Percentiles rank a stretch among this genome's conserved stretches.
These are phyloP conservation scores for Suhomyces wounanorum DNA, from an alignment of 1,139 yeast species.

Conservation along the genomic window DNA sequence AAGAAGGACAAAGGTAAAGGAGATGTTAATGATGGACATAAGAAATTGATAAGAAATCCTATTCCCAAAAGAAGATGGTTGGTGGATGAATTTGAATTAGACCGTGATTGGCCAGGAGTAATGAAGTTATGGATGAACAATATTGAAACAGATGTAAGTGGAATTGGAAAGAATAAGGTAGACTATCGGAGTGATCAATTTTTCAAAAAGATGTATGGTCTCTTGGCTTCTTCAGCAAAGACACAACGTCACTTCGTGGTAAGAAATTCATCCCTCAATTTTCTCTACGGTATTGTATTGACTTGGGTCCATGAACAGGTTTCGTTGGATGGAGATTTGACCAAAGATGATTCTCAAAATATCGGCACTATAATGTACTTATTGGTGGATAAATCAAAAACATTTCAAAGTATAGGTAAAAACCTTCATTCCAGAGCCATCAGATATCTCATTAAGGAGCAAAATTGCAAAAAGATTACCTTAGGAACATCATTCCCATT, in stretches of 20 bases:
- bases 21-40: not conserved
- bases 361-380: constrained; percentile 52
- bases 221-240: constrained; percentile 29
- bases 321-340: constrained; percentile 21
- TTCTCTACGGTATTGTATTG: constrained; percentile 57
- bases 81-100: constrained; percentile 57
- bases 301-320: constrained; percentile 52
- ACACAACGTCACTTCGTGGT: constrained; percentile 58
- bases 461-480: constrained; percentile 42
- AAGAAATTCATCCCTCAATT: constrained; percentile 58
- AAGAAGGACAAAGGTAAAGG: constrained; percentile 17
- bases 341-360: constrained; percentile 19
- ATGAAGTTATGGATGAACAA: constrained; percentile 43
- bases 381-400: constrained; percentile 57
- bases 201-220: constrained; percentile 33
- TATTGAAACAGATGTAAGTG: constrained; percentile 18
- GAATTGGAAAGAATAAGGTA: constrained; percentile 17
- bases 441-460: constrained; percentile 50
- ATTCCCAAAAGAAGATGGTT: constrained; percentile 55
- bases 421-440: constrained; percentile 59
- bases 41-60: constrained; percentile 16
- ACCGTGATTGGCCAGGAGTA: constrained; percentile 55
- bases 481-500: constrained; percentile 60
- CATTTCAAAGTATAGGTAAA: constrained; percentile 61
- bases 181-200: constrained; percentile 32